Evolutionary conservation across 139 green algal species (phyloP).

Genomic region (Chlorella sp.): DNA sequence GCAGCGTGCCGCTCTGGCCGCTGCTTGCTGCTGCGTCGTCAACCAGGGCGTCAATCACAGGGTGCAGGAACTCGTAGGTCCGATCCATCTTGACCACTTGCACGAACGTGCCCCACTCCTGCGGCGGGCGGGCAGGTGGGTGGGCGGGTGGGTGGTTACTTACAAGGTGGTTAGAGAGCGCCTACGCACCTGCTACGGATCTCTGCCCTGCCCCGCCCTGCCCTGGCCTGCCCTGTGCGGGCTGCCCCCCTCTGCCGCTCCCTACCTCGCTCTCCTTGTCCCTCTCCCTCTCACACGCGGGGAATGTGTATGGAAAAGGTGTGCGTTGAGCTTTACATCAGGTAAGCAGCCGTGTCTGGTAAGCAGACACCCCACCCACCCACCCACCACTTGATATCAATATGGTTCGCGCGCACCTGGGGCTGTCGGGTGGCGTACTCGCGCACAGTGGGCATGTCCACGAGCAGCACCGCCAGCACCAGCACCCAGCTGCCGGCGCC

Average conservation of each 20-base stretch:
- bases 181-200: too few species aligned
- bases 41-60: background rate
- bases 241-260: background rate
- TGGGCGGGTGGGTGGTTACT: too few species aligned
- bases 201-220: background rate
- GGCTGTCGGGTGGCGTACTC: slow-evolving; percentile 24
- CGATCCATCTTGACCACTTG: background rate
- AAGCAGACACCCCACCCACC: too few species aligned
- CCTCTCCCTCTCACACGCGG: too few species aligned
- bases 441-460: slow-evolving; percentile 28
- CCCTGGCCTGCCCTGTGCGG: background rate
- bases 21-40: too few species aligned
- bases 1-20: too few species aligned
- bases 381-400: background rate
- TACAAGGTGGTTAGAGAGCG: too few species aligned
- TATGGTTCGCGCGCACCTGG: slow-evolving; percentile 20
- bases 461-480: slow-evolving; percentile 51
- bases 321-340: too few species aligned
- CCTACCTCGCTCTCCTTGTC: background rate
- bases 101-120: background rate
- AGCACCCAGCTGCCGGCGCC: slow-evolving; percentile 29
- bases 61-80: background rate
- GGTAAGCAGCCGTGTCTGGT: background rate
- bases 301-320: too few species aligned
- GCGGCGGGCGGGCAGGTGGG: too few species aligned